Evolutionary conservation across 352 stramenopile species (phyloP).

Genomic region (Elongisporangium senticosum): DNA sequence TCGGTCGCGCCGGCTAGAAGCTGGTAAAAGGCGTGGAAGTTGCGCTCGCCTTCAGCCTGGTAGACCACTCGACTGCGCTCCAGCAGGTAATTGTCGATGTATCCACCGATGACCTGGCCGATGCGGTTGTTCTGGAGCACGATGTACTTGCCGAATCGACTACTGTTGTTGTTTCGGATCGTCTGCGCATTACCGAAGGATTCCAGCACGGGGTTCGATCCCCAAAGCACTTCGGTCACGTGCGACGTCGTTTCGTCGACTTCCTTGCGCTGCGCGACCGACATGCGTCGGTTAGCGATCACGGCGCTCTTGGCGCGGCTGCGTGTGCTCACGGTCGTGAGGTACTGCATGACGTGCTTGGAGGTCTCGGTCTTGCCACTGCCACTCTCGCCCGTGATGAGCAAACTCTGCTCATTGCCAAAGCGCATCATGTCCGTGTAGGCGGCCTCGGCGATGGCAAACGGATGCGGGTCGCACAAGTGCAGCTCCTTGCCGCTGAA

Average conservation of each 20-base stretch:
- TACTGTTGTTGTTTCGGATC: slow-evolving; percentile 86
- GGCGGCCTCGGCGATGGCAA: slow-evolving; percentile 77
- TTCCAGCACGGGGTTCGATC: slow-evolving; percentile 79
- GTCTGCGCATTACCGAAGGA: slow-evolving; percentile 84
- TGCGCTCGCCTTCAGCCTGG: slow-evolving; percentile 85
- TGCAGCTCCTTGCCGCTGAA: slow-evolving; percentile 82
- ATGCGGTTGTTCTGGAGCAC: slow-evolving; percentile 81
- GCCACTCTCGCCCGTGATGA: slow-evolving; percentile 83
- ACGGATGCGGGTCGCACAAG: slow-evolving; percentile 77
- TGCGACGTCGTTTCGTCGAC: slow-evolving; percentile 61
- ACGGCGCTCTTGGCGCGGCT: slow-evolving; percentile 58
- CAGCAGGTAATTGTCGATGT: slow-evolving; percentile 90
- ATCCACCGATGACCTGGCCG: slow-evolving; percentile 74
- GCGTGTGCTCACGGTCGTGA: slow-evolving; percentile 83
- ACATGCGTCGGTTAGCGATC: slow-evolving; percentile 76
- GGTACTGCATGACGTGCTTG: slow-evolving; percentile 95
- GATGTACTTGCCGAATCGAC: slow-evolving; percentile 86
- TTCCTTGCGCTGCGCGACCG: slow-evolving; percentile 66
- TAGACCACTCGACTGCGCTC: slow-evolving; percentile 88
- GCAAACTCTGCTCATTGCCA: slow-evolving; percentile 74
- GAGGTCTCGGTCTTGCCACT: slow-evolving; percentile 94
- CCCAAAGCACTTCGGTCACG: slow-evolving; percentile 74
- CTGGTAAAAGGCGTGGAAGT: slow-evolving; percentile 94
- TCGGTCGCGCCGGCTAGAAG: slow-evolving; percentile 67
- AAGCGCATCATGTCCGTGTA: slow-evolving; percentile 90